These are phyloP conservation scores for Gossypium raimondii DNA, from an alignment of 345 rosid species.

Conservation along the genomic window DNA sequence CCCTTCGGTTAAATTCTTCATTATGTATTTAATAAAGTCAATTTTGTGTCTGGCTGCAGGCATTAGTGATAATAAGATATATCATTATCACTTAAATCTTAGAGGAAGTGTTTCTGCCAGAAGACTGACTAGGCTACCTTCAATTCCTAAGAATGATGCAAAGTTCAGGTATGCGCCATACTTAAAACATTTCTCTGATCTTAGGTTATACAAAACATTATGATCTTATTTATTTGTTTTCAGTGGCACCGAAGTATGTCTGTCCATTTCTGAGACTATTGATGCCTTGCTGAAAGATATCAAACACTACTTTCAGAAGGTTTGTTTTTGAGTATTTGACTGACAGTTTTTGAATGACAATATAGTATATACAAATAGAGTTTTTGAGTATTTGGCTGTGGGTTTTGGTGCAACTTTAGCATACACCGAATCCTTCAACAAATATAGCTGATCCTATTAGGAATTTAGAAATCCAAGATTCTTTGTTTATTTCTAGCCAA, in stretches of 20 bases:
- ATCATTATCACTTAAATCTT: constrained; percentile 35
- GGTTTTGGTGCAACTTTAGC: background rate
- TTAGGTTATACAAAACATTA: background rate
- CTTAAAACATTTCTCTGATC: constrained; percentile 6
- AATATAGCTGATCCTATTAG: background rate
- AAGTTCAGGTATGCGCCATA: constrained; percentile 57
- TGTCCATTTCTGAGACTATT: constrained; percentile 44
- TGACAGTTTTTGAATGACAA: background rate
- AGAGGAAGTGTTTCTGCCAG: constrained; percentile 36
- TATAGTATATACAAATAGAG: background rate
- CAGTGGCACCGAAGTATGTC: constrained; percentile 77
- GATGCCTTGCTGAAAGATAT: constrained; percentile 43
- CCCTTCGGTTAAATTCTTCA: background rate
- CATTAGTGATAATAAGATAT: constrained; percentile 31
- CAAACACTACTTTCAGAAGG: constrained; percentile 58
- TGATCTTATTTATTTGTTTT: background rate
- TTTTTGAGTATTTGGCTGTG: constrained; percentile 3
- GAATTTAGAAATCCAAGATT: background rate
- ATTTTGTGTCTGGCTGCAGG: constrained; percentile 39
- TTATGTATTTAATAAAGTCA: background rate
- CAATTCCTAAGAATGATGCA: constrained; percentile 63
- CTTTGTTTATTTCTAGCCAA: background rate
- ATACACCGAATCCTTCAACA: background rate
- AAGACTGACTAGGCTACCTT: constrained; percentile 55
- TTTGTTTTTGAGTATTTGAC: constrained; percentile 24